A percentile compares a stretch with the other conserved stretches of the same genome.
Conservation (phyloP, 179 eudicot species). For the Monotropa hypopitys region DNA sequence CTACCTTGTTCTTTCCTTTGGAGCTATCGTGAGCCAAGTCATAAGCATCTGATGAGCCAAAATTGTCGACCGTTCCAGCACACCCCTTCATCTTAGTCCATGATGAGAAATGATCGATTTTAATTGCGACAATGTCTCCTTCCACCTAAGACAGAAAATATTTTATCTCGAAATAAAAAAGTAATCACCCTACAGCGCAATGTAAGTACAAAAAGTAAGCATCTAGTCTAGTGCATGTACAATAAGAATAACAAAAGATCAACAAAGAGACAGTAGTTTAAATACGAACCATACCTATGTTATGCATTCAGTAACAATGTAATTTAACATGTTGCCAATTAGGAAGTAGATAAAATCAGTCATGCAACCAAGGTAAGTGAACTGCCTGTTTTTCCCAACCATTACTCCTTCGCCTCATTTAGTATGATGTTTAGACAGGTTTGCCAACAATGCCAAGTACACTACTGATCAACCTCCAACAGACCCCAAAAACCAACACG, state of each 20-base stretch:
- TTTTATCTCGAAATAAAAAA: not conserved
- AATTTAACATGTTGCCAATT: not conserved
- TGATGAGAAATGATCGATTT: conserved; percentile 49
- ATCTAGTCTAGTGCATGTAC: not conserved
- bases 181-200: not conserved
- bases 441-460: not conserved
- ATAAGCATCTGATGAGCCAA: conserved; percentile 20
- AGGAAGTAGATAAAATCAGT: not conserved
- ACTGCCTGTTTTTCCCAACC: not conserved
- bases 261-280: not conserved
- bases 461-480: not conserved
- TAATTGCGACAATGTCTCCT: conserved; percentile 76
- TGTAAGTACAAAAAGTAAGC: not conserved
- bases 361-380: not conserved
- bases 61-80: conserved; percentile 21
- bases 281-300: not conserved
- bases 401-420: not conserved
- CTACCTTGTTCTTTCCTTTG: conserved; percentile 41
- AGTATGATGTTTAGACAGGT: not conserved
- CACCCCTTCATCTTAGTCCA: conserved; percentile 87
- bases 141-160: conserved; percentile 40
- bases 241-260: not conserved
- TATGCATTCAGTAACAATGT: not conserved
- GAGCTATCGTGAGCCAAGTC: conserved; percentile 15
- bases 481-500: not conserved